These are phyloP conservation scores for Yarrowia yakushimensis DNA, from an alignment of 805 yeast genomes.

Conservation along the genomic window DNA sequence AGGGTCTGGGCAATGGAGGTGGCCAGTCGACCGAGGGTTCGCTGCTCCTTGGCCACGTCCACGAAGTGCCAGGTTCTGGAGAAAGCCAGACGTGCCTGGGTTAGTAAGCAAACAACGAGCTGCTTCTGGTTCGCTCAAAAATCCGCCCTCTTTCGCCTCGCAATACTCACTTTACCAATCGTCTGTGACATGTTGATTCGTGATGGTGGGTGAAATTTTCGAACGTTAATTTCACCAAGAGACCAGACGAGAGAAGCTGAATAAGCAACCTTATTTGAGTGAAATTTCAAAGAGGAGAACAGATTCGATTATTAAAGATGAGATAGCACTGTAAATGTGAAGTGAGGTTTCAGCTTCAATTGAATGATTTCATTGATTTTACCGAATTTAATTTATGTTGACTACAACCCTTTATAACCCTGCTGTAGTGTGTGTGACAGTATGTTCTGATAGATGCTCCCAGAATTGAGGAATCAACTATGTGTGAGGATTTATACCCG, in stretches of 20 bases:
- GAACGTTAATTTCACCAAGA: background rate
- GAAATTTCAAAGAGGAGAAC: no score
- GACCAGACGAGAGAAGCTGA: background rate
- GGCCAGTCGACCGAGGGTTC: conserved; percentile 92
- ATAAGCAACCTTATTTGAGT: background rate
- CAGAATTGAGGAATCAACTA: no score
- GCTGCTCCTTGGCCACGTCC: conserved; percentile 75
- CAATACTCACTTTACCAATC: conserved; percentile 39
- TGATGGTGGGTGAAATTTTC: conserved; percentile 22
- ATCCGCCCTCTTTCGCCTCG: background rate
- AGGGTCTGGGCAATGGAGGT: conserved; percentile 80
- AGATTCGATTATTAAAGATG: no score
- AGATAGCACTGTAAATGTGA: no score
- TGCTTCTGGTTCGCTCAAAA: background rate
- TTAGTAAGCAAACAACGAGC: background rate
- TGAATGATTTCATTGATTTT: no score
- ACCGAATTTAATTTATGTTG: no score
- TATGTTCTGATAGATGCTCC: no score
- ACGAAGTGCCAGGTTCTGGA: conserved; percentile 95
- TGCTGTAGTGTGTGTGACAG: no score
- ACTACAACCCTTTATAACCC: no score
- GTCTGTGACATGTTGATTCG: conserved; percentile 39
- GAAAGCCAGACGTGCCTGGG: conserved; percentile 63
- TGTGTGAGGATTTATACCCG: no score
- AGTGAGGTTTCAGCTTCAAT: no score